These are phyloP conservation scores for Houttuynia cordata DNA, from an alignment of 164 flowering plant species.

Conservation along the genomic window DNA sequence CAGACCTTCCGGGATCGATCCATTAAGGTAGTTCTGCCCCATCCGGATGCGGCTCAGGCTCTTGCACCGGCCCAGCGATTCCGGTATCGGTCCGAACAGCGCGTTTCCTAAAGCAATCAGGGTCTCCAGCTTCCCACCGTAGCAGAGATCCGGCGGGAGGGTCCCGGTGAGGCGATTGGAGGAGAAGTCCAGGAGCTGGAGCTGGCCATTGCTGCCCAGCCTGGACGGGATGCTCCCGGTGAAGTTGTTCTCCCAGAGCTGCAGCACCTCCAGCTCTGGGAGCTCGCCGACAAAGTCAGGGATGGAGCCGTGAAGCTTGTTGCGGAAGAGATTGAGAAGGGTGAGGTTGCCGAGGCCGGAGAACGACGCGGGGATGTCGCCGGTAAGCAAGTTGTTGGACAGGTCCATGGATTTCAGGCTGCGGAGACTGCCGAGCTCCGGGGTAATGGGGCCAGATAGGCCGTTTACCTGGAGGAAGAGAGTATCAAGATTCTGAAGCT, in stretches of 20 bases:
- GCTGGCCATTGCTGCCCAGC: constrained; percentile 56
- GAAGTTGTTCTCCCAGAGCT: constrained; percentile 94
- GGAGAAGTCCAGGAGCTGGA: constrained; percentile 59
- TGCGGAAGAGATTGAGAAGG: constrained; percentile 71
- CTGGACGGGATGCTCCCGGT: constrained; percentile 67
- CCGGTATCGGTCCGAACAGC: constrained; percentile 78
- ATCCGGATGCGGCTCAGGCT: constrained; percentile 67
- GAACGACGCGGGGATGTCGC: constrained; percentile 64
- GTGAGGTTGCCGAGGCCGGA: constrained; percentile 59
- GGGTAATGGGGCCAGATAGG: constrained; percentile 49
- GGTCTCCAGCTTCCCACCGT: constrained; percentile 56
- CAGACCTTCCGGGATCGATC: constrained; percentile 76
- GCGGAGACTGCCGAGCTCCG: constrained; percentile 51
- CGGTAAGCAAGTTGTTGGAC: constrained; percentile 64
- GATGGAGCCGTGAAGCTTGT: constrained; percentile 73
- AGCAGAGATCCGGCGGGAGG: constrained; percentile 60
- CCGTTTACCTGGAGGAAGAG: constrained; percentile 78
- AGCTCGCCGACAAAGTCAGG: constrained; percentile 76
- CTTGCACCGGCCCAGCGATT: constrained; percentile 56
- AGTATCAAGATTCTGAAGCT: constrained; percentile 66
- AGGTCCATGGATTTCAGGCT: constrained; percentile 89
- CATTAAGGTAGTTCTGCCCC: constrained; percentile 83
- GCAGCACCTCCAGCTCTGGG: constrained; percentile 75
- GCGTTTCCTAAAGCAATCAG: constrained; percentile 69
- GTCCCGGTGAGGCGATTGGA: constrained; percentile 79